Base-by-base conservation (phyloP, 805 yeast species). In the Candida golubevii region DNA sequence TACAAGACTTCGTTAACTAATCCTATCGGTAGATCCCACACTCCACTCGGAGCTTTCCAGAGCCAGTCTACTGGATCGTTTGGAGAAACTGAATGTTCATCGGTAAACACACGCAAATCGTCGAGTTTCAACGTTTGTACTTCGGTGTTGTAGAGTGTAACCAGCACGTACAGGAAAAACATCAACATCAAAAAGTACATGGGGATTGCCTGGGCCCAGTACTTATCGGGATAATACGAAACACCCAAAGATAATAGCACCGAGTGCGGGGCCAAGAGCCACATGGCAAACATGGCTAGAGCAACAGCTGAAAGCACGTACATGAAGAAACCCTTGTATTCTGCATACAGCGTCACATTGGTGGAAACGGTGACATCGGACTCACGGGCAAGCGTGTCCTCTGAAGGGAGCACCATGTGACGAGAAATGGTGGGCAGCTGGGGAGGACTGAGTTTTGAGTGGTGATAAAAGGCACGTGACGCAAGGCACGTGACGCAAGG, bases 191-290 rank as follows among this genome's bases (percentile, higher is more conserved):
- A 64, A 6, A 83, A 72, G 51, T 78, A 79, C 11, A 87, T 72
- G 4, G 97, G 96, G 2, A 86, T 62, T 1, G 88, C 85, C 31
- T 86, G 59, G 2, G 95, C 83, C 99, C 98, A 93, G 82, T 90
- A 85, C 52, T 95, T 73, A 29, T 91, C 85, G 0, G 98, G 98
- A 54, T 82, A 85, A 62, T 82, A 89, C 55, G 75, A 78, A 14
- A 84, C 78, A 13, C 80, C 82, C 28, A 79, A 51, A 45, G 79
- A 72, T 35, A 55, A 53, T 18, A 85, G 74, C 31, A 76, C 55
- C n/a, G 57, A 49, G 33, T 78, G 77, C 0, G 97, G 97, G 0
- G 81, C 57, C 4, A 85, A 57, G 1, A 95, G 79, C 97, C 98
- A 91, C 5, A 77, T 47, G 1, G 82, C 50, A 75, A 86, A 85